Evolutionary conservation across 1,284 basidiomycete genomes (phyloP).

Genomic region (Ustilago lituana): DNA sequence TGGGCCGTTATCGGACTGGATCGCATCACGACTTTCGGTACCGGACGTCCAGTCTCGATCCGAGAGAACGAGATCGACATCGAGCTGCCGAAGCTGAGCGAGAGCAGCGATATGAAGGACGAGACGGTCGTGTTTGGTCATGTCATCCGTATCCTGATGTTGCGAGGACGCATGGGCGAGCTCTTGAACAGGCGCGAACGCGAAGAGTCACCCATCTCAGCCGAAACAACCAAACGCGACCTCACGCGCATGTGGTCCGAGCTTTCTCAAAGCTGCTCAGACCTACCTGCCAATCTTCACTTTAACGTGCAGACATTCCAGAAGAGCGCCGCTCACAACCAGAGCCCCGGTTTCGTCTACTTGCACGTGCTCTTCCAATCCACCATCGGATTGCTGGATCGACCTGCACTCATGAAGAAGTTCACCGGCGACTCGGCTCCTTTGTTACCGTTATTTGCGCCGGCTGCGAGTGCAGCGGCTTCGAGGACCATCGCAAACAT

Average conservation of each 20-base stretch:
- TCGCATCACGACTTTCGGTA: constrained; percentile 60
- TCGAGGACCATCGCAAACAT: constrained; percentile 58
- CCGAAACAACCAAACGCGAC: constrained; percentile 38
- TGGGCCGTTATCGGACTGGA: constrained; percentile 56
- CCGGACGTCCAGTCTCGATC: constrained; percentile 54
- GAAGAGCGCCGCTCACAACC: constrained; percentile 47
- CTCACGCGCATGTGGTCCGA: constrained; percentile 55
- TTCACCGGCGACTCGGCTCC: constrained; percentile 42
- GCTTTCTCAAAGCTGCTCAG: constrained; percentile 51
- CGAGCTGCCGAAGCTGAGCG: constrained; percentile 39
- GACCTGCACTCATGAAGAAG: constrained; percentile 52
- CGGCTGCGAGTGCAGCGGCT: constrained; percentile 45
- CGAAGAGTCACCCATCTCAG: constrained; percentile 39
- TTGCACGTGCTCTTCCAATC: constrained; percentile 59
- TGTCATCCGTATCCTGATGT: constrained; percentile 49
- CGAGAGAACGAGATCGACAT: constrained; percentile 55
- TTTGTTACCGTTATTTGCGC: constrained; percentile 39
- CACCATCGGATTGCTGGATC: constrained; percentile 55
- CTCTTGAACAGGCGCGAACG: constrained; percentile 46
- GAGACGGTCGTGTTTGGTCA: constrained; percentile 52
- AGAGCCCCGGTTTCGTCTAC: constrained; percentile 55
- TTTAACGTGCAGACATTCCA: constrained; percentile 60
- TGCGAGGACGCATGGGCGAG: constrained; percentile 56
- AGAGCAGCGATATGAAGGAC: constrained; percentile 40
- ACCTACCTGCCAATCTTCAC: constrained; percentile 46